Base-by-base conservation (phyloP, 345 rosid species). In the Cardamine chenopodiifolia region DNA sequence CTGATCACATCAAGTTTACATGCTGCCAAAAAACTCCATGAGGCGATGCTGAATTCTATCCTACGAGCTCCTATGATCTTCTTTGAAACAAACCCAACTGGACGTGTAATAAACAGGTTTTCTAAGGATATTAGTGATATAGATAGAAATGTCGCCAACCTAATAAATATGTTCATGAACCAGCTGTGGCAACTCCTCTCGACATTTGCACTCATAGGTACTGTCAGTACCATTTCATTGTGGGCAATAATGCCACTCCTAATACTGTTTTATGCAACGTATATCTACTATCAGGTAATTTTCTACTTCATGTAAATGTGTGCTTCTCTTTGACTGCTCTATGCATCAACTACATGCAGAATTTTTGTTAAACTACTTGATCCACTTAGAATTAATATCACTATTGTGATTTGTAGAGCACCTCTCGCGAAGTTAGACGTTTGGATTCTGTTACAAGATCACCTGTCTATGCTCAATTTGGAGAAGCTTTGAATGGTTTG, bases 231-330 rank as follows among this genome's bases (percentile, higher is more conserved):
- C 34, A 83, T 92, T 74, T 95, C 99, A 50, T 72, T 95, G 74
- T 95, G 99, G 97, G 93, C 92, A 45, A 86, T 90, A 78, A 81
- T 92, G 97, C 97, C 99, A 14, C 92, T 90, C 66, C 80, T 95
- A 74, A 83, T 92, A 83, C 72, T 95, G 79, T 95, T 92, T 81
- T 90, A 87, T 76, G 89, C 93, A 31, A 89, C 97, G 54, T 92
- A 95, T 72, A 83, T 95, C 50, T 95, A 95, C 79, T 91, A 95
- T 75, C 99, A 95, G 98, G 98, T 90, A 74, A 81, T 39, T 39
- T 44, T 68, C 37, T 63, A 15, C 20, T 66, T 59, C 25, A 58
- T 11, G 4, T 64, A 3, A 7, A 42, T 44, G 49, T 1, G 5
- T 29, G 29, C 53, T 34, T 34, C 25, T 44, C 59, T 54, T 28